phyloP scores from a whole-genome alignment of 2,329 filamentous ascomycete species.

The Aspergillus novoparasiticus region DNA sequence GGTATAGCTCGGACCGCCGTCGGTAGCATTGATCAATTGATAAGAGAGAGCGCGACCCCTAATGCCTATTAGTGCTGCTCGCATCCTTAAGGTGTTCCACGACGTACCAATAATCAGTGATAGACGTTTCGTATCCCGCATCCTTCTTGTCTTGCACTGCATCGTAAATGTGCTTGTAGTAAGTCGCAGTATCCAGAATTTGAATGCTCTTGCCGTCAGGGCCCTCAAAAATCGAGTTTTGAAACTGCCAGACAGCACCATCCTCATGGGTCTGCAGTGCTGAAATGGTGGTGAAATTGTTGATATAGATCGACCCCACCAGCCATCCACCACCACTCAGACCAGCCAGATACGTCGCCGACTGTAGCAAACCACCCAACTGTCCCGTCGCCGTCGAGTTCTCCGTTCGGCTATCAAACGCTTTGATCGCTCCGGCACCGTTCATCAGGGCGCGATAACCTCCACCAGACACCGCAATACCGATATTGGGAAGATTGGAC shows the following conservation, averaged over 20 bases:
- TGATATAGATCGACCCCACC: conserved; percentile 75
- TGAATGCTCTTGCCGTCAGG: conserved; percentile 42
- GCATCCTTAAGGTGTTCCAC: neutral
- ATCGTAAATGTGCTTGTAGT: conserved; percentile 63
- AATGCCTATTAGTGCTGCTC: conserved; percentile 2
- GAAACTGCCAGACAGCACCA: conserved; percentile 33
- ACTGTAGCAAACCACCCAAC: conserved; percentile 79
- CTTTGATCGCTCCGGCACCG: conserved; percentile 78
- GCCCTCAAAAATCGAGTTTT: conserved; percentile 52
- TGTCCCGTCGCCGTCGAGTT: conserved; percentile 66
- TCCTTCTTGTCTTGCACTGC: conserved; percentile 63
- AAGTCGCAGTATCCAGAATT: conserved; percentile 54
- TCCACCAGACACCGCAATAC: conserved; percentile 78
- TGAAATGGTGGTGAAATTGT: conserved; percentile 75
- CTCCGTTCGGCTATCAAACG: conserved; percentile 73
- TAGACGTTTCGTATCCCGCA: conserved; percentile 67
- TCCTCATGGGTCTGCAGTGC: conserved; percentile 27
- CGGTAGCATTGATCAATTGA: conserved; percentile 73
- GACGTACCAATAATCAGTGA: conserved; percentile 79
- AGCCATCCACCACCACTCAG: conserved; percentile 86
- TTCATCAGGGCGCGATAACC: conserved; percentile 87
- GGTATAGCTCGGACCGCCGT: conserved; percentile 75
- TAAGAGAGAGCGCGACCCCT: conserved; percentile 74
- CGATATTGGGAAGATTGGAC: conserved; percentile 67
- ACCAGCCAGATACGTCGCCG: conserved; percentile 78